Evolutionary conservation across 2,329 filamentous ascomycete genomes (phyloP).

Genomic region (Drechslerella dactyloides): DNA sequence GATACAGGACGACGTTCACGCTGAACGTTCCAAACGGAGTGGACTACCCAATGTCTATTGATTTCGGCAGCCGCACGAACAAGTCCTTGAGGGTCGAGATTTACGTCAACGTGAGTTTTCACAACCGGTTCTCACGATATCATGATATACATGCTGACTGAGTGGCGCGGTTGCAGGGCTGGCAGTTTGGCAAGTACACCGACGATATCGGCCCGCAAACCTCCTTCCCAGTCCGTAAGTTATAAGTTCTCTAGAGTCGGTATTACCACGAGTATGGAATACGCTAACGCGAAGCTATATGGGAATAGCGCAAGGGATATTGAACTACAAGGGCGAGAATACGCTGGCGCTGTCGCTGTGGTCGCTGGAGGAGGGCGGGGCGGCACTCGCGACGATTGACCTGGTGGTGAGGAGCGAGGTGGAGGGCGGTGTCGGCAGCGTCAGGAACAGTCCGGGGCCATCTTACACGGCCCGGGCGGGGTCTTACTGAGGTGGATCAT

Average conservation of each 20-base stretch:
- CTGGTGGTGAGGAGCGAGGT: slow-evolving; percentile 63
- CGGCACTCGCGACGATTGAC: slow-evolving; percentile 65
- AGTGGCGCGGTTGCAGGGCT: slow-evolving; percentile 59
- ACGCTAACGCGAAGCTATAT: not conserved
- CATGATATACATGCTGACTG: not conserved
- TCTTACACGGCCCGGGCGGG: slow-evolving; percentile 13
- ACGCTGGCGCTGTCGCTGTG: slow-evolving; percentile 73
- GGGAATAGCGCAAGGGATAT: slow-evolving; percentile 60
- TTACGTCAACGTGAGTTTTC: slow-evolving; percentile 68
- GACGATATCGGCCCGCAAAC: slow-evolving; percentile 77
- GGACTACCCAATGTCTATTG: slow-evolving; percentile 69
- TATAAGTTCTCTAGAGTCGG: slow-evolving; percentile 60
- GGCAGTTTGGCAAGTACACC: slow-evolving; percentile 71
- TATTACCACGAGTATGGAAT: too few species aligned
- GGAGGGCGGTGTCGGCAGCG: slow-evolving; percentile 61
- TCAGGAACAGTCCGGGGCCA: slow-evolving; percentile 56
- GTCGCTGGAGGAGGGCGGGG: slow-evolving; percentile 67
- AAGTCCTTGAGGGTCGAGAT: slow-evolving; percentile 67
- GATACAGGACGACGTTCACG: slow-evolving; percentile 61
- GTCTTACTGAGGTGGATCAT: slow-evolving; percentile 8
- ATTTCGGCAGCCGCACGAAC: slow-evolving; percentile 62
- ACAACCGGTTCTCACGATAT: not conserved
- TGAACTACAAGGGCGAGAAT: slow-evolving; percentile 74
- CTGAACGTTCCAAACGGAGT: slow-evolving; percentile 65
- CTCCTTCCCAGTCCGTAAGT: slow-evolving; percentile 72